Evolutionary conservation across 768 basidiomycete species (phyloP).

Genomic region (Amanita polypyramis): DNA sequence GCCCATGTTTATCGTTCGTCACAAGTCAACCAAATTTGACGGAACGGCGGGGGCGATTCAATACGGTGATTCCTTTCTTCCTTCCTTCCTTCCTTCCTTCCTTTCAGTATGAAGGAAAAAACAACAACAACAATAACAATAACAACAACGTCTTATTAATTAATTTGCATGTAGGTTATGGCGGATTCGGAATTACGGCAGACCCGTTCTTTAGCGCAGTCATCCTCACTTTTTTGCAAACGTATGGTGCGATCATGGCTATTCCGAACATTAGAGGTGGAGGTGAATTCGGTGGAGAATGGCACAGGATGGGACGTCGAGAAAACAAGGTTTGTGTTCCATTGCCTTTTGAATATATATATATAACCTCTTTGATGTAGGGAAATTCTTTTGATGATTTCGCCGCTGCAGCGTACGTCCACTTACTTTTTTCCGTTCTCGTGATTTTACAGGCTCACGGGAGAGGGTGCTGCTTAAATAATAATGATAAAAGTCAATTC

Average conservation of each 20-base stretch:
- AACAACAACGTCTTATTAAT: too few species aligned
- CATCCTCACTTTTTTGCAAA: conserved; percentile 64
- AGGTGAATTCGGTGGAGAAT: conserved; percentile 72
- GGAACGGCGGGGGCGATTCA: conserved; percentile 71
- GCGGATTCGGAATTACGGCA: conserved; percentile 66
- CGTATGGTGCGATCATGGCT: conserved; percentile 59
- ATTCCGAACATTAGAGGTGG: conserved; percentile 58
- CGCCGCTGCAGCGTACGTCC: not conserved
- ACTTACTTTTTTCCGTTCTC: not conserved
- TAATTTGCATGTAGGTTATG: conserved; percentile 42
- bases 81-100: too few species aligned
- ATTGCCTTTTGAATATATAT: too few species aligned
- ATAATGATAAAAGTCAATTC: conserved; percentile 38
- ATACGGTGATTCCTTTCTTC: too few species aligned
- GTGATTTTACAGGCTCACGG: too few species aligned
- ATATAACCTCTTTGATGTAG: too few species aligned
- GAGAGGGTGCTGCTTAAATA: not conserved
- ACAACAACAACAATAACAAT: too few species aligned
- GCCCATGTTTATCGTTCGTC: conserved; percentile 80
- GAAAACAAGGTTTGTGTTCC: too few species aligned
- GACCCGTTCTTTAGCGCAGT: conserved; percentile 63
- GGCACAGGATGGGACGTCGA: too few species aligned
- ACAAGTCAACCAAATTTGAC: conserved; percentile 57
- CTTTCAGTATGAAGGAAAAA: too few species aligned
- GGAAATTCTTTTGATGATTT: too few species aligned